Evolutionary conservation across 1,139 yeast species (phyloP).

Genomic region (Scheffersomyces segobiensis): DNA sequence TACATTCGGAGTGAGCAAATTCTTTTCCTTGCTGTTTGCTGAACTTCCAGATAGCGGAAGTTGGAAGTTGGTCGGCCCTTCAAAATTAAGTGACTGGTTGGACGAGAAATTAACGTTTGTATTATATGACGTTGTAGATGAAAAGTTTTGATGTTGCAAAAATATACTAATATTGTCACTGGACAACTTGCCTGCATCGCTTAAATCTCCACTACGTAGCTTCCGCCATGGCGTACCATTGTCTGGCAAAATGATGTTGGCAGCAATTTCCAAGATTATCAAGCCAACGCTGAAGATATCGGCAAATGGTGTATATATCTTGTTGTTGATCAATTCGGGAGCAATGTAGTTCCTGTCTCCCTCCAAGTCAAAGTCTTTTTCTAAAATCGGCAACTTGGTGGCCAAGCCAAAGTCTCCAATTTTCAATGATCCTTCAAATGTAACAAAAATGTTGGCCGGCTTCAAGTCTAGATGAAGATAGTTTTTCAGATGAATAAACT

Average conservation of each 20-base stretch:
- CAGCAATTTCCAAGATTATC: conserved; percentile 92
- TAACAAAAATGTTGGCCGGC: conserved; percentile 91
- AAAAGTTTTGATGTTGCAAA: conserved; percentile 40
- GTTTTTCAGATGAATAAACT: conserved; percentile 74
- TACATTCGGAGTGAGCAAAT: background rate
- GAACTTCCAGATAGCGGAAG: background rate
- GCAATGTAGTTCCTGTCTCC: conserved; percentile 98
- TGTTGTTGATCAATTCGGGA: conserved; percentile 85
- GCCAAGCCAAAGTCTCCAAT: conserved; percentile 79
- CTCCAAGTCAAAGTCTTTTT: conserved; percentile 77
- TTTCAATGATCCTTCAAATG: conserved; percentile 89
- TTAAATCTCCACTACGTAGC: conserved; percentile 88
- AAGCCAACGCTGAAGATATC: conserved; percentile 92
- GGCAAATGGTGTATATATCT: conserved; percentile 86
- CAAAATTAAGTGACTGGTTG: conserved; percentile 9
- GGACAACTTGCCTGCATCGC: conserved; percentile 90
- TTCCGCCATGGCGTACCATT: conserved; percentile 98
- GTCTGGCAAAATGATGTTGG: conserved; percentile 91
- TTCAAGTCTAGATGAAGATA: conserved; percentile 86
- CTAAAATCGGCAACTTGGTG: conserved; percentile 54
- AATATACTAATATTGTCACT: conserved; percentile 50
- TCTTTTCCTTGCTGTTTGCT: background rate
- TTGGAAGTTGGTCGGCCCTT: conserved; percentile 6
- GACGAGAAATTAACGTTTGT: conserved; percentile 11
- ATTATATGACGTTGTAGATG: conserved; percentile 38